Evolutionary conservation across 305 asterid species (phyloP), one percentile per base, ranked within the genome.

Genomic region (Ajuga reptans): DNA sequence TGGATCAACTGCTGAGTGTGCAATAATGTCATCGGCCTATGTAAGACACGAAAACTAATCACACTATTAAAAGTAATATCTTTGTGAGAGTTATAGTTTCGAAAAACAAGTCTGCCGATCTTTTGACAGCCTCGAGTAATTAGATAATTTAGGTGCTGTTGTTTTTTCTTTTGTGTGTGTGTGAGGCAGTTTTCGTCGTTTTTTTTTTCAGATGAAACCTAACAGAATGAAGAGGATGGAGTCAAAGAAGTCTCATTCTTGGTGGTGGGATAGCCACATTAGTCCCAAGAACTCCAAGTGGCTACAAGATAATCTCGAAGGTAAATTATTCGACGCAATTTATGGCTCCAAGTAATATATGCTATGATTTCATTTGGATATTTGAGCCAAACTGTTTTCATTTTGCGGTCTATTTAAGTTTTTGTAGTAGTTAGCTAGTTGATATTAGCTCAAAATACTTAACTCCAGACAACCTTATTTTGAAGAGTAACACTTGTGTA

Each of bases 201-300:
- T 60, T 58, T 60, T 58, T 17, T 74, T 75, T 71, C 81, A 90
- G 93, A 82, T 46, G 61, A 86, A 78, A 81, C 62, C 83, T 1
- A 80, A 78, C 53, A 86, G 66, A 74, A 79, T 86, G 90, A 88
- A 74, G 86, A 84, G 89, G 80, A 6, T 61, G 66, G 87, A 84
- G 16, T 80, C 92, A 0, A 93, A 78, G 79, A 90, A 93, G 79
- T 87, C 95, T 52, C 92, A 89, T 78, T 85, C 96, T 5, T 92
- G 97, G 98, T 85, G 92, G 96, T 87, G 97, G 96, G 97, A 92
- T 73, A 92, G 96, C 86, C 98, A 90, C 81, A 67, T 90, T 66
- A 87, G 90, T 84, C 87, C 92, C 66, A 90, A 89, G 75, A 93
- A 90, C 85, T 81, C 86, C 11, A 90, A 76, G 82, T 93, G 97